phyloP scores from a whole-genome alignment of 2,329 filamentous ascomycete species.

The Fusarium incarnatum region DNA sequence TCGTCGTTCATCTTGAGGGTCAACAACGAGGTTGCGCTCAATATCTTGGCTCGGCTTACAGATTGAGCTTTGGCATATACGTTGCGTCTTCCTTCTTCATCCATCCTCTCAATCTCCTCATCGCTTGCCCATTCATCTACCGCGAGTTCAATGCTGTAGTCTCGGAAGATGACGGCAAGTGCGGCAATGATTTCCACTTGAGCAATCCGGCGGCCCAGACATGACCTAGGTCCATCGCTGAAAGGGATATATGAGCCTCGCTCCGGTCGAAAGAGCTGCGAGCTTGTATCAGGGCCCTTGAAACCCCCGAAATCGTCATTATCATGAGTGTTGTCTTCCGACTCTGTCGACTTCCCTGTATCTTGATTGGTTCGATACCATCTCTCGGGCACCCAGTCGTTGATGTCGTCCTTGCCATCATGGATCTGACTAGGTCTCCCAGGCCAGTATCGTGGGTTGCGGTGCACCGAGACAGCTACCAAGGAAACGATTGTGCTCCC shows the following conservation, averaged over 20 bases:
- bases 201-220: constrained; percentile 68
- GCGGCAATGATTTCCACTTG: constrained; percentile 69
- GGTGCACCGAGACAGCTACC: constrained; percentile 66
- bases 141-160: constrained; percentile 76
- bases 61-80: constrained; percentile 72
- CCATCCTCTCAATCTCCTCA: constrained; percentile 66
- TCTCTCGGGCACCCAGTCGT: constrained; percentile 77
- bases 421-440: constrained; percentile 59
- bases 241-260: constrained; percentile 70
- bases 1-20: constrained; percentile 77
- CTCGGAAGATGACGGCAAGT: constrained; percentile 65
- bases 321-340: constrained; percentile 34
- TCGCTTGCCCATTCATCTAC: constrained; percentile 69
- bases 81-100: constrained; percentile 56
- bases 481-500: constrained; percentile 67
- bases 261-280: constrained; percentile 69
- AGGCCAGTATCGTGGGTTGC: constrained; percentile 81
- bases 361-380: constrained; percentile 66
- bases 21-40: constrained; percentile 70
- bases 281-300: constrained; percentile 69
- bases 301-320: constrained; percentile 69
- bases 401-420: constrained; percentile 64
- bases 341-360: constrained; percentile 29
- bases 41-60: constrained; percentile 64
- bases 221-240: constrained; percentile 67